Percentiles rank a stretch among this genome's conserved stretches.
phyloP scores from a whole-genome alignment of 495 filamentous ascomycete species.

The Tricharina praecox region DNA sequence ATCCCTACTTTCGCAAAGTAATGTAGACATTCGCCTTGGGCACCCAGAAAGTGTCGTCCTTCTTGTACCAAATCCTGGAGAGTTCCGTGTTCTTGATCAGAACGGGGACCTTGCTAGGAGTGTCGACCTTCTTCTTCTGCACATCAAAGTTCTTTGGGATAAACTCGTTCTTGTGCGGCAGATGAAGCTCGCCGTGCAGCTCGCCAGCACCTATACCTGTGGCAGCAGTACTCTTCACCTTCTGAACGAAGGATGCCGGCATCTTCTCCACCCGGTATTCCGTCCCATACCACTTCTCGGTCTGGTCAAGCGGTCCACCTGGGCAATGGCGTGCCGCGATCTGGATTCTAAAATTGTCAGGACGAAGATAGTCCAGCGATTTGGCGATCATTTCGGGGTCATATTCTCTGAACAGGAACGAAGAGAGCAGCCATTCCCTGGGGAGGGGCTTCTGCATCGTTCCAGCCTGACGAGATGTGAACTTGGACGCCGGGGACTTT shows the following conservation, averaged over 20 bases:
- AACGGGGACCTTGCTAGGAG: conserved; percentile 56
- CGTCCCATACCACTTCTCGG: conserved; percentile 96
- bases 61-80: conserved; percentile 91
- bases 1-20: conserved; percentile 48
- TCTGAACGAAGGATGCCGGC: conserved; percentile 51
- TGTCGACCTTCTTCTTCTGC: conserved; percentile 54
- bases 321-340: conserved; percentile 70
- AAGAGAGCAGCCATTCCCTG: conserved; percentile 72
- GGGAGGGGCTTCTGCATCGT: conserved; percentile 83
- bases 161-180: conserved; percentile 90
- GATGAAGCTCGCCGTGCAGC: conserved; percentile 54
- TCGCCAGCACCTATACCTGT: conserved; percentile 33
- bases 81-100: conserved; percentile 75
- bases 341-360: conserved; percentile 75
- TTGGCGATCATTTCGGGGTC: conserved; percentile 58
- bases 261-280: conserved; percentile 80
- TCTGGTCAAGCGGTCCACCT: conserved; percentile 47
- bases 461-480: conserved; percentile 63
- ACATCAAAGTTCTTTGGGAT: conserved; percentile 88
- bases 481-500: conserved; percentile 74
- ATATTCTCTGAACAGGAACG: conserved; percentile 56
- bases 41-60: conserved; percentile 97
- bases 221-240: conserved; percentile 46
- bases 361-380: conserved; percentile 55
- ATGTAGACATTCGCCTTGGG: conserved; percentile 79